Base-by-base conservation (phyloP, 495 filamentous ascomycete species). In the Aspergillus panamensis region DNA sequence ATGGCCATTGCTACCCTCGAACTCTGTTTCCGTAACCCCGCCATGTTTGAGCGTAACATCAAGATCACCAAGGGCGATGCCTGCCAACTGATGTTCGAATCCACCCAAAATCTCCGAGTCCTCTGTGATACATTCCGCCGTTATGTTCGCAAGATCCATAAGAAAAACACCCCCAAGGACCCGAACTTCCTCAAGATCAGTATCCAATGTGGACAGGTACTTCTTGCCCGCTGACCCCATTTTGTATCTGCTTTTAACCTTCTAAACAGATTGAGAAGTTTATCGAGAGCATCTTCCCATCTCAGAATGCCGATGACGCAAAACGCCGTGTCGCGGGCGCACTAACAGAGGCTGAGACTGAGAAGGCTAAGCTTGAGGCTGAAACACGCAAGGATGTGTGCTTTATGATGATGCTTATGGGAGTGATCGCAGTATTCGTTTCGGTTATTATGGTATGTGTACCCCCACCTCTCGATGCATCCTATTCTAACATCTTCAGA, bases 21-120 rank as follows among this genome's bases (percentile, higher is more conserved):
- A 55, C 79, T 94, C 31, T 89, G 94, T 65, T 98, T 97, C 82
- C 86, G 89, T 65, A 98, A 98, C 68, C 89, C 90, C 33, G 80
- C 81, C 55, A 86, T 98, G 53, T 96, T 96, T 74, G 74, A 92
- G 65, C 84, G 81, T 51, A 91, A 96, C 62, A 78, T 98, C 76
- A 98, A 98, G 77, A 96, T 97, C 69, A 93, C 89, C 51, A 97
- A 96, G 77, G 94, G 94, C 19, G 83, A 93, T 62, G 92, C 94
- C 19, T 98, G 94, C 71, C 77, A 86, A 45, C 74, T 97, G 60
- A 97, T 98, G 95, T 78, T 86, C 54, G 84, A 96, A 61, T 95
- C 90, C 10, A 92, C 92, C 8, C 92, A 96, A 65, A 97, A 96
- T 66, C 77, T 97, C 33, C 80, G 80, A 30, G 74, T 87, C 6